Percentiles rank a stretch among this genome's conserved stretches.
phyloP scores from a whole-genome alignment of 176 grass and related monocot genomes.

The Ampelocalamus luodianensis region DNA sequence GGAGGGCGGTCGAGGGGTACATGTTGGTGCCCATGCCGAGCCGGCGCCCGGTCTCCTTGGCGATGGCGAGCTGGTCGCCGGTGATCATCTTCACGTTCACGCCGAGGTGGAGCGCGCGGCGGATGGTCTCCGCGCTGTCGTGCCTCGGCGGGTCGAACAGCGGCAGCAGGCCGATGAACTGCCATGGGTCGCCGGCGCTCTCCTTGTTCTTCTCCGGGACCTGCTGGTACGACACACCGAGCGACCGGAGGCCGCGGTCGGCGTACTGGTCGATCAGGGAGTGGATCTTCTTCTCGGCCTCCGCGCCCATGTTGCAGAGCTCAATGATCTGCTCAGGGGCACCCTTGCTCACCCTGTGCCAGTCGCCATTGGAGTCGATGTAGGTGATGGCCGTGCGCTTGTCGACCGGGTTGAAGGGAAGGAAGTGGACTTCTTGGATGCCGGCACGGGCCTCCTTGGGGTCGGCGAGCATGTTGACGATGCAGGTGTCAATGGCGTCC shows the following conservation, averaged over 20 bases:
- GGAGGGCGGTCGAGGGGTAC: slow-evolving; percentile 85
- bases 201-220: slow-evolving; percentile 81
- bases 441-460: slow-evolving; percentile 88
- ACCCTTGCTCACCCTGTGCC: slow-evolving; percentile 94
- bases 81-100: slow-evolving; percentile 99
- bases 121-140: slow-evolving; percentile 95
- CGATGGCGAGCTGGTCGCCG: slow-evolving; percentile 93
- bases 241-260: slow-evolving; percentile 78
- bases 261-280: slow-evolving; percentile 66
- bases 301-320: slow-evolving; percentile 72
- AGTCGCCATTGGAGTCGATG: slow-evolving; percentile 73
- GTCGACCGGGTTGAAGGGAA: slow-evolving; percentile 91
- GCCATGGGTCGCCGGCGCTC: slow-evolving; percentile 67
- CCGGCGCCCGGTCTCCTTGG: slow-evolving; percentile 80
- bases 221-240: slow-evolving; percentile 75
- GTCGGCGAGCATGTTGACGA: slow-evolving; percentile 84
- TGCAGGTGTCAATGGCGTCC: slow-evolving; percentile 93
- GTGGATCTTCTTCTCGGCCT: slow-evolving; percentile 70
- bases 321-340: slow-evolving; percentile 94
- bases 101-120: slow-evolving; percentile 72
- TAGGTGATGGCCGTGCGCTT: slow-evolving; percentile 98
- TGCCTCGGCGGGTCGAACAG: slow-evolving; percentile 90
- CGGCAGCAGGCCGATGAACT: slow-evolving; percentile 83
- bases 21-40: slow-evolving; percentile 98
- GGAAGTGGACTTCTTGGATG: slow-evolving; percentile 82